These are phyloP conservation scores for Penicillium rolfsii DNA, from an alignment of 2,329 filamentous ascomycete species.

Conservation along the genomic window DNA sequence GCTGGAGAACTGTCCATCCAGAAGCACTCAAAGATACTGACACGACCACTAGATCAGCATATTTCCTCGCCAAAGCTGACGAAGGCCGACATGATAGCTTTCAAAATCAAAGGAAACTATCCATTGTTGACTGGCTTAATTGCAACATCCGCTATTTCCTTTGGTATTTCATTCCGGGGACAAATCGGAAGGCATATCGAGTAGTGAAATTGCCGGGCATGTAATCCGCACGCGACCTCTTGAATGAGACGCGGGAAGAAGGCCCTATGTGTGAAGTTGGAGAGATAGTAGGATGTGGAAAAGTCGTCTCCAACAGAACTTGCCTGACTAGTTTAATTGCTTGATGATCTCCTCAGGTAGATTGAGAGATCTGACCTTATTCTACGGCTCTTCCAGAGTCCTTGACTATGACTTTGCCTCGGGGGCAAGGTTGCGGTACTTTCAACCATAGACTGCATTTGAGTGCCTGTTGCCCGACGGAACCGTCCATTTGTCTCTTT, in stretches of 20 bases:
- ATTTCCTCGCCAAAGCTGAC: background rate
- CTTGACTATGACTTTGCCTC: background rate
- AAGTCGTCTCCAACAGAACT: background rate
- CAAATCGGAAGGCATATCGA: background rate
- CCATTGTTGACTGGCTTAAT: too few relatives aligned
- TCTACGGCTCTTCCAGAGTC: background rate
- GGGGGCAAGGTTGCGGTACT: background rate
- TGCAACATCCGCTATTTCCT: background rate
- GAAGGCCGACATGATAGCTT: background rate
- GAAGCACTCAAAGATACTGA: background rate
- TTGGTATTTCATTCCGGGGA: background rate
- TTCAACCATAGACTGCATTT: background rate
- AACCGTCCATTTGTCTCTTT: background rate
- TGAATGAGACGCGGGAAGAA: background rate
- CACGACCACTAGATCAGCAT: background rate
- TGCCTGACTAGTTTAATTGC: background rate
- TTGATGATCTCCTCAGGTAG: background rate
- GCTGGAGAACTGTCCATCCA: conserved; percentile 21
- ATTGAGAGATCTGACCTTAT: background rate
- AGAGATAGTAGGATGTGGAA: background rate
- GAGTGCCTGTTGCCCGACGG: background rate
- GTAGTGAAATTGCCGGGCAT: background rate
- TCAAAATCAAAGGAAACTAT: background rate
- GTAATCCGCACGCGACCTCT: background rate
- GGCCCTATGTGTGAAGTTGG: background rate